These are phyloP conservation scores for Mimosa bimucronata DNA, from an alignment of 306 rosid species.

Conservation along the genomic window DNA sequence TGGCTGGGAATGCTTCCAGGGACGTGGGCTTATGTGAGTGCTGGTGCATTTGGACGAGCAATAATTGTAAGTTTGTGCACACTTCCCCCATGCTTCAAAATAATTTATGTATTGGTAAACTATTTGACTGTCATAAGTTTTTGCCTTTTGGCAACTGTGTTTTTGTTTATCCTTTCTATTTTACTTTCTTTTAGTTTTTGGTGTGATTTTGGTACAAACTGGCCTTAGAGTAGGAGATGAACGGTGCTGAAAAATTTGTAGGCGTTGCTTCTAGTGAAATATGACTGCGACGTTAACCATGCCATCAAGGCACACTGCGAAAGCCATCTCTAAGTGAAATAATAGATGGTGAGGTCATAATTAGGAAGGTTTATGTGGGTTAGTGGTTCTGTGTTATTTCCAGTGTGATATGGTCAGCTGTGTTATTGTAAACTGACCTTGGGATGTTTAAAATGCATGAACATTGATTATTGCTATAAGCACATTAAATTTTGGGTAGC, in stretches of 20 bases:
- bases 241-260: constrained; percentile 8
- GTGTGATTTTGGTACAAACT: constrained; percentile 5
- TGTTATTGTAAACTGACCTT: neutral
- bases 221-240: constrained; percentile 18
- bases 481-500: neutral
- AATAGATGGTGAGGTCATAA: neutral
- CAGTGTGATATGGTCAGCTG: neutral
- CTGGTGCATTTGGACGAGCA: constrained; percentile 99
- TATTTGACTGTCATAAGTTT: constrained; percentile 4
- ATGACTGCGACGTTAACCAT: neutral
- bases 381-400: neutral
- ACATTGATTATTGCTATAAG: neutral
- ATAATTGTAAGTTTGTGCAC: constrained; percentile 74
- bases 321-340: constrained; percentile 19
- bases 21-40: constrained; percentile 99
- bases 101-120: neutral
- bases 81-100: neutral
- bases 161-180: neutral
- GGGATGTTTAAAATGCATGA: neutral
- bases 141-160: neutral
- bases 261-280: constrained; percentile 4
- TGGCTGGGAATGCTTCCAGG: constrained; percentile 99
- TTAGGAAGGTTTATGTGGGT: neutral
- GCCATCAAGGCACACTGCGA: constrained; percentile 3
- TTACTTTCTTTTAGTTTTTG: neutral